Percentiles rank a stretch among this genome's conserved stretches.
Evolutionary conservation across 345 rosid species (phyloP).

Genomic region (Eucalyptus leucophloia): DNA sequence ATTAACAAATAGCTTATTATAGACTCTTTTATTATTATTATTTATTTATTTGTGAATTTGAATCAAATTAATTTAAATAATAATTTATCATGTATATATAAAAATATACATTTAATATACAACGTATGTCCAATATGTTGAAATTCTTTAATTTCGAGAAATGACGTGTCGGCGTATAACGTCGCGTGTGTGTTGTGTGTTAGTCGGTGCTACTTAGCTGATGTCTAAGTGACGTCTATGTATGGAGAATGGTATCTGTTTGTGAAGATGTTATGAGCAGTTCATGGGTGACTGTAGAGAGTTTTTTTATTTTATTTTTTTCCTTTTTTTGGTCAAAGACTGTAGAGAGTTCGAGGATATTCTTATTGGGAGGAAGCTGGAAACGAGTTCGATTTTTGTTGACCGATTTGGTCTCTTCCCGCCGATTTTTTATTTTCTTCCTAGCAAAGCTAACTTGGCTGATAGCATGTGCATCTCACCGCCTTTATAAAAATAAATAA

Average conservation of each 20-base stretch:
- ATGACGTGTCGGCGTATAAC: accelerated
- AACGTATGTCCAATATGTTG: accelerated
- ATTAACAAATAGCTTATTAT: too few relatives aligned
- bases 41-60: too few relatives aligned
- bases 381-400: background rate
- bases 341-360: background rate
- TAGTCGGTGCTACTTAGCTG: accelerated
- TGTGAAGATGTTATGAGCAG: background rate
- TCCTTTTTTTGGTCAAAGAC: background rate
- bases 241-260: background rate
- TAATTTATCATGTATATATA: too few relatives aligned
- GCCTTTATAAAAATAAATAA: background rate
- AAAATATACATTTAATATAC: accelerated
- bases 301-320: too few relatives aligned
- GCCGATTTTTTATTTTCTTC: background rate
- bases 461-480: background rate
- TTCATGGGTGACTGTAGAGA: background rate
- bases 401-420: background rate
- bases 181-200: accelerated
- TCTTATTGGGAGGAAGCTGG: background rate
- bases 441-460: background rate
- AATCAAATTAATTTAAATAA: too few relatives aligned
- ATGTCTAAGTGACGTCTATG: background rate
- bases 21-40: too few relatives aligned
- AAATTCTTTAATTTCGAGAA: accelerated